Evolutionary conservation across 257 asterid species (phyloP).

Genomic region (Gentiana straminea): DNA sequence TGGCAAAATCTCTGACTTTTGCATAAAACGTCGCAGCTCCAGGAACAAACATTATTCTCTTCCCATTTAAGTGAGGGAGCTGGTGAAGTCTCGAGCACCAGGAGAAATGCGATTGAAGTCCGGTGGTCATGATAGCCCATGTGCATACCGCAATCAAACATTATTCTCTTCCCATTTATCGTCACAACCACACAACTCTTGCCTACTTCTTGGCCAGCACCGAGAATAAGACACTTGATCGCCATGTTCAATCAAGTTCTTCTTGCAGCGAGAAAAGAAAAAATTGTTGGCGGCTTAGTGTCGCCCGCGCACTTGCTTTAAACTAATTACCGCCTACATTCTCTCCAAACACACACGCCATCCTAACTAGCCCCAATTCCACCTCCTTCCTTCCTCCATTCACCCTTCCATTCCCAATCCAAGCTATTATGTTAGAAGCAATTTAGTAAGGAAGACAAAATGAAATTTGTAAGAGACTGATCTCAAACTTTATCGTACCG

Average conservation of each 20-base stretch:
- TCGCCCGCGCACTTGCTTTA: too few species aligned
- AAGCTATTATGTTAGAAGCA: too few species aligned
- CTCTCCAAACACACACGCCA: too few species aligned
- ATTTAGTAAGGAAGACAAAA: too few species aligned
- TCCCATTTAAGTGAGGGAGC: constrained; percentile 59
- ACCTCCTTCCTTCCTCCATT: too few species aligned
- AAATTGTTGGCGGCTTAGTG: too few species aligned
- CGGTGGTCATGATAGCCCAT: constrained; percentile 67
- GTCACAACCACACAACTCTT: constrained; percentile 88
- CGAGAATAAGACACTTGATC: constrained; percentile 20
- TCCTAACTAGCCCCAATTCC: too few species aligned
- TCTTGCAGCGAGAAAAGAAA: neutral
- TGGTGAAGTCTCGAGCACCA: constrained; percentile 37
- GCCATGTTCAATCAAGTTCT: neutral
- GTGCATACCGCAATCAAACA: constrained; percentile 98
- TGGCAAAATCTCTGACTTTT: constrained; percentile 79
- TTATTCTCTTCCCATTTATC: constrained; percentile 68
- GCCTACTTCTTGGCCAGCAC: constrained; percentile 98
- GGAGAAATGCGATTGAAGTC: constrained; percentile 56
- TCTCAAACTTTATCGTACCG: too few species aligned
- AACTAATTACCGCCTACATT: too few species aligned
- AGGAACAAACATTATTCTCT: constrained; percentile 86
- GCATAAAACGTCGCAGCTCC: constrained; percentile 99
- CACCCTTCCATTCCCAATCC: too few species aligned
- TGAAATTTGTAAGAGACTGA: too few species aligned